Evolutionary conservation across 2,329 filamentous ascomycete genomes (phyloP), one percentile per base, ranked within the genome.

Genomic region (Trichoderma sp.): DNA sequence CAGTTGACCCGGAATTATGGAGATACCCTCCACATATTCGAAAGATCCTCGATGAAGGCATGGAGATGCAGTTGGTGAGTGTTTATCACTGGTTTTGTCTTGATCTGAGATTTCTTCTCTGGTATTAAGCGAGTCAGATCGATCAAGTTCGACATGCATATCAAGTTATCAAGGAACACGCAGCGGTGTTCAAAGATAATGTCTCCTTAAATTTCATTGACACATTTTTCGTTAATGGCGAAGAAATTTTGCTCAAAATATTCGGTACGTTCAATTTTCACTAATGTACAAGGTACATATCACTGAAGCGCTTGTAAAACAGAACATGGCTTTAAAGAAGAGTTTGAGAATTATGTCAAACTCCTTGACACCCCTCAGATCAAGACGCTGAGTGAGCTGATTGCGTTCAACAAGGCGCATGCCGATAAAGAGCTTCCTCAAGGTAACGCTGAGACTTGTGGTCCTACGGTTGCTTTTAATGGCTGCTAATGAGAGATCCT

Each of bases 381-480:
- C 19, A 62, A 56, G 16, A 29, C 29, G 2, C 31, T 67, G 27
- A 40, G 40, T 1, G 70, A 68, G 1, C 21, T 72, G 14, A 71
- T 72, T 35, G 47, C 70, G n/a, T 72, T 71, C 63, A 70, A 72
- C 35, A 55, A 72, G 27, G 47, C 70, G 11, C 69, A 72, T 47
- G 63, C 66, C 0, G 62, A 52, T 13, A 59, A 70, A 29, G 70
- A 72, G 19, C 68, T 71, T 0, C 70, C 70, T 2, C 55, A 56
- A n/a, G 55, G 69, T 70, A 60, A 43, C 27, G 10, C 10, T 13
- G 35, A 2, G 10, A 24, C 35, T 31, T 29, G 16, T 16, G 3
- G 2, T n/a, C 8, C 16, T 3, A 14, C 19, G 11, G 27, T 14
- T 2, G 4, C 3, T 27, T 31, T 27, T 53, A 14, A 35, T 19